Conservation (phyloP, 2,329 filamentous ascomycete genomes). For the Penicillium sp. region DNA sequence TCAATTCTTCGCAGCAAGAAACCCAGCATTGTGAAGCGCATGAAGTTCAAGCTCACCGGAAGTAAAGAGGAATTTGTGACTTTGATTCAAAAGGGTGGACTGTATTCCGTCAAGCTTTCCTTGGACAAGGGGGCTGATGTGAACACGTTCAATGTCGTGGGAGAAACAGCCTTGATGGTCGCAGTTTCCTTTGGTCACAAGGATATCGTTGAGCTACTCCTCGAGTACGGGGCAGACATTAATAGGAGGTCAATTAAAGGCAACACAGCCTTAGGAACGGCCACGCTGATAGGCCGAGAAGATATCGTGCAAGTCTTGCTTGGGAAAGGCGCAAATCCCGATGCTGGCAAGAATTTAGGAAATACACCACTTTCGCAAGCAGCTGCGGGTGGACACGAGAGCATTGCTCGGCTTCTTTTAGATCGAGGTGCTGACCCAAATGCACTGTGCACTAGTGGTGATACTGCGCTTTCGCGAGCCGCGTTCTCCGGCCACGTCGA, state of each 20-base stretch:
- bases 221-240: constrained; percentile 21
- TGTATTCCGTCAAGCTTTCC: constrained; percentile 12
- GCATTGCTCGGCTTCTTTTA: constrained; percentile 20
- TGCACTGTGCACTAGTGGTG: constrained; percentile 17
- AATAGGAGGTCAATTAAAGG: constrained; percentile 2
- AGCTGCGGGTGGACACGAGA: constrained; percentile 21
- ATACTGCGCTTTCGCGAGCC: constrained; percentile 27
- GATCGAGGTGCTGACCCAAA: constrained; percentile 24
- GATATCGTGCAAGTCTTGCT: constrained; percentile 23
- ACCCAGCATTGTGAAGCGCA: constrained; percentile 20
- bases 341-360: constrained; percentile 7
- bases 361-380: constrained; percentile 23
- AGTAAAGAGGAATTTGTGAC: constrained; percentile 24
- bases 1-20: constrained; percentile 12
- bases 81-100: constrained; percentile 14
- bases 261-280: constrained; percentile 20
- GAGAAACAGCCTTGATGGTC: constrained; percentile 27
- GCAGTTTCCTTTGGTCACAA: constrained; percentile 23
- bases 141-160: constrained; percentile 16
- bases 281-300: constrained; percentile 20
- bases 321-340: constrained; percentile 12
- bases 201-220: constrained; percentile 19
- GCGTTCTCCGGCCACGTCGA: constrained; percentile 22
- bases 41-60: constrained; percentile 21
- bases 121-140: constrained; percentile 24